Evolutionary conservation across 140 eudicot genomes (phyloP).

Genomic region (Ambrosia hybrid): DNA sequence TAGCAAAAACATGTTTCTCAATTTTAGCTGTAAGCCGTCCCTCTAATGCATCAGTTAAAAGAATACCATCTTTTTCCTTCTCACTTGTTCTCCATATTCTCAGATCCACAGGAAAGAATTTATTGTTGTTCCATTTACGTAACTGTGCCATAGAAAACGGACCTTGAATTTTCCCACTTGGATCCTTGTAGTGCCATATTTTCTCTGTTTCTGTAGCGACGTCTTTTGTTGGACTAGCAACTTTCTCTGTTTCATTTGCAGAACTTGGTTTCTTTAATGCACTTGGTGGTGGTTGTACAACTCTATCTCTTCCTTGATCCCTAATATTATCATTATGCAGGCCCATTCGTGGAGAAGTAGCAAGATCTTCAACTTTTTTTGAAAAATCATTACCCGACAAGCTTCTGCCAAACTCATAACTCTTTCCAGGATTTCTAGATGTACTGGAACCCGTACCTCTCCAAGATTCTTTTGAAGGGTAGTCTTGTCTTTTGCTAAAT

Average conservation of each 20-base stretch:
- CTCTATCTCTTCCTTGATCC: slow-evolving; percentile 49
- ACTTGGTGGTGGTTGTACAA: slow-evolving; percentile 29
- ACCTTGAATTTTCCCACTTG: slow-evolving; percentile 86
- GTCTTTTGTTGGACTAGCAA: slow-evolving; percentile 37
- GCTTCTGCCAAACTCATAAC: slow-evolving; percentile 49
- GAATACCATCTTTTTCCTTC: slow-evolving; percentile 61
- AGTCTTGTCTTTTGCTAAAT: slow-evolving; percentile 54
- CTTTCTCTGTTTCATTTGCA: slow-evolving; percentile 17
- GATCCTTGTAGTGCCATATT: slow-evolving; percentile 84
- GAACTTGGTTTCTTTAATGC: slow-evolving; percentile 31
- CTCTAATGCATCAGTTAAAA: slow-evolving; percentile 67
- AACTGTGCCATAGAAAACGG: slow-evolving; percentile 87
- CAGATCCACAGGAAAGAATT: slow-evolving; percentile 75
- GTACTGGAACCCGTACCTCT: slow-evolving; percentile 38
- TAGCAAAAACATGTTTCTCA: slow-evolving; percentile 31
- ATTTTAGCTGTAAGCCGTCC: slow-evolving; percentile 46
- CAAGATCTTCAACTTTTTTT: slow-evolving; percentile 44
- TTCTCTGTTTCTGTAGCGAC: slow-evolving; percentile 57
- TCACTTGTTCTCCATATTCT: slow-evolving; percentile 65
- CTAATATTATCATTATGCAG: slow-evolving; percentile 35
- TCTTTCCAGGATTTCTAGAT: slow-evolving; percentile 35
- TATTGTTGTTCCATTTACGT: slow-evolving; percentile 90
- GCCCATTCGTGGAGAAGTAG: slow-evolving; percentile 33
- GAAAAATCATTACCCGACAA: slow-evolving; percentile 39
- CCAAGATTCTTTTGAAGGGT: slow-evolving; percentile 56